Evolutionary conservation across 805 yeast species (phyloP), one percentile per base, ranked within the genome.

Genomic region (Cyberlindnera subsufficiens): DNA sequence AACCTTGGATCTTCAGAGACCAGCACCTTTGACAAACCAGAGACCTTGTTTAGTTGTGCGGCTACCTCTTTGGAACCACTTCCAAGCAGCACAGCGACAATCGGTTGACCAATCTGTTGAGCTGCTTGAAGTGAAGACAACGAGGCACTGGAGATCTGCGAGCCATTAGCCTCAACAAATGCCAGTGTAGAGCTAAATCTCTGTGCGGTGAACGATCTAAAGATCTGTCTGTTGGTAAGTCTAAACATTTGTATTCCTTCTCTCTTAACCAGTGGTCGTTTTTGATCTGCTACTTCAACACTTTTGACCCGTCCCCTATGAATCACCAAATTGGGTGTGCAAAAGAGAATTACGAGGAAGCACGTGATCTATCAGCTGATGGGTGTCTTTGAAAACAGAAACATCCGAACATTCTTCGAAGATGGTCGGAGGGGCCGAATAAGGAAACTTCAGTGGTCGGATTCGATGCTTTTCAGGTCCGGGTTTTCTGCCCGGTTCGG

Each of bases 81-180:
- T 5, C 96, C 96, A 8, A 85, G 71, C 11, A 88, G 58, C 3
- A 90, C 61, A 2, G 90, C 96, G n/a, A 85, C 80, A 38, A 91
- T 71, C 35, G 95, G 91, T 55, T 81, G 75, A 7, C 88, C 86
- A 36, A 90, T 65, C 53, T 80, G 73, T 40, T 66, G 64, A 16
- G 98, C 96, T 11, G 98, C 98, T 11, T 78, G 68, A 30, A 90
- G 59, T 1, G 90, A 72, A 17, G 87, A 78, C 46, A 87, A 70
- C 6, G 95, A 77, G 5, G 86, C 77, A 11, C 93, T 77, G 2
- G 84, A 65, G 40, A 86, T 64, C 27, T 68, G 61, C 16, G 76
- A 77, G 5, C 71, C 63, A 39, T 64, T 61, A 4, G 78, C 61
- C 66, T 90, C 97, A 31, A 89, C 65, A 49, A 86, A 78, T 1